phyloP scores from a whole-genome alignment of 2,329 filamentous ascomycete species.

The Trichocomaceae sp. region DNA sequence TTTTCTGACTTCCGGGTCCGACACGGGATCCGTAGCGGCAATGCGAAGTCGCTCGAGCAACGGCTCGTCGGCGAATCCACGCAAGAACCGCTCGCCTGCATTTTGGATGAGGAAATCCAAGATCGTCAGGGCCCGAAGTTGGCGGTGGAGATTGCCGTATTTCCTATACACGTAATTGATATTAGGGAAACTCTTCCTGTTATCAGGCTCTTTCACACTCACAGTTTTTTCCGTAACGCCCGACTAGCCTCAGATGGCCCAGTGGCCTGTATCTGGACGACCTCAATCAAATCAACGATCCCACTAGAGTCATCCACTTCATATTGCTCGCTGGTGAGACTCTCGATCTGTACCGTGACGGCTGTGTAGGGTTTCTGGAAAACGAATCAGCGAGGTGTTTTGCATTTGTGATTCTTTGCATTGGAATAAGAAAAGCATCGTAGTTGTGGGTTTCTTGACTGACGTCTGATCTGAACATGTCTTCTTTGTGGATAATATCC shows the following conservation, averaged over 20 bases:
- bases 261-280: slow-evolving; percentile 78
- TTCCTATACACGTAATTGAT: slow-evolving; percentile 50
- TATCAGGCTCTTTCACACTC: slow-evolving; percentile 22
- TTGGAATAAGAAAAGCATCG: slow-evolving; percentile 14
- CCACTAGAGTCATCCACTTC: slow-evolving; percentile 88
- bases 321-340: slow-evolving; percentile 79
- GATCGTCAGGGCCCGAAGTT: slow-evolving; percentile 79
- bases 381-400: slow-evolving; percentile 1
- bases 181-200: not conserved
- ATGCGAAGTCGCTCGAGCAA: slow-evolving; percentile 85
- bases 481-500: not conserved
- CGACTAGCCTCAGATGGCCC: slow-evolving; percentile 85
- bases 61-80: slow-evolving; percentile 81
- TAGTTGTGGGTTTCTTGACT: not conserved
- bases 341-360: slow-evolving; percentile 86
- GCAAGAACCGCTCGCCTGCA: slow-evolving; percentile 78
- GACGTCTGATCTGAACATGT: slow-evolving; percentile 28
- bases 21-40: slow-evolving; percentile 75
- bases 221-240: slow-evolving; percentile 91
- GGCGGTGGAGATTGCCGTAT: slow-evolving; percentile 89
- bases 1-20: slow-evolving; percentile 75
- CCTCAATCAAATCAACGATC: slow-evolving; percentile 89
- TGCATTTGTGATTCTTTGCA: not conserved
- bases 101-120: slow-evolving; percentile 94
- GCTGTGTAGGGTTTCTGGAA: slow-evolving; percentile 79